phyloP scores from a whole-genome alignment of 176 grass and related monocot genomes.

The Olyra latifolia region DNA sequence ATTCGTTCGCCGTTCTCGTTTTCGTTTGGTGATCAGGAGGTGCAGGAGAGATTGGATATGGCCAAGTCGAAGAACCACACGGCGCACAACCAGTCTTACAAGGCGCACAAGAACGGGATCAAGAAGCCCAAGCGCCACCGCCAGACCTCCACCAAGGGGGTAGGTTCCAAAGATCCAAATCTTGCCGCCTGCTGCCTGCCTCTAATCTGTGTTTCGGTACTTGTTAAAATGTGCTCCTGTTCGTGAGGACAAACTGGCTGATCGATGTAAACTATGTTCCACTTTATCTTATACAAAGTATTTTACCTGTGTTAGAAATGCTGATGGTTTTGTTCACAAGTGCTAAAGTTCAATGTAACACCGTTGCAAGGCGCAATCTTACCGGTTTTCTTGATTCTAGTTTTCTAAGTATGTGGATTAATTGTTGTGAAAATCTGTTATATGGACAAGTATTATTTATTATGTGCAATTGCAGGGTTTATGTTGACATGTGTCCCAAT shows the following conservation, averaged over 20 bases:
- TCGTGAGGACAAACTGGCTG: not conserved
- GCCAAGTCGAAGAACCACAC: conserved; percentile 98
- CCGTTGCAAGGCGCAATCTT: not conserved
- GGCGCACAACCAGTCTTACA: conserved; percentile 86
- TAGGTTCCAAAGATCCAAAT: conserved; percentile 32
- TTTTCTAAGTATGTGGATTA: not conserved
- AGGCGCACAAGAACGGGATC: conserved; percentile 89
- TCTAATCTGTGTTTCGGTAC: not conserved
- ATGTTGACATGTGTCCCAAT: not conserved
- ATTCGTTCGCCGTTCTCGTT: not conserved
- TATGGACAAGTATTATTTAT: not conserved
- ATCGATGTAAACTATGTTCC: not conserved
- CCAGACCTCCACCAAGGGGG: conserved; percentile 90
- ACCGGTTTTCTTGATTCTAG: not conserved
- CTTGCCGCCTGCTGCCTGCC: not conserved
- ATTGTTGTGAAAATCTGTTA: not conserved
- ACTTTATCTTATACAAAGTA: not conserved
- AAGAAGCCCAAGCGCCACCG: conserved; percentile 81
- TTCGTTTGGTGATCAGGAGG: conserved; percentile 9
- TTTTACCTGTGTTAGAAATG: not conserved
- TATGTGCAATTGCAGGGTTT: not conserved
- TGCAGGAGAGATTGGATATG: conserved; percentile 47
- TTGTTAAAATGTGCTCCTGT: not conserved
- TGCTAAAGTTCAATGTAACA: not conserved
- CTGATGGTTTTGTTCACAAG: not conserved